Evolutionary conservation across 1,139 yeast species (phyloP), one percentile per base, ranked within the genome.

Genomic region (Saccharomycopsis hybrid): DNA sequence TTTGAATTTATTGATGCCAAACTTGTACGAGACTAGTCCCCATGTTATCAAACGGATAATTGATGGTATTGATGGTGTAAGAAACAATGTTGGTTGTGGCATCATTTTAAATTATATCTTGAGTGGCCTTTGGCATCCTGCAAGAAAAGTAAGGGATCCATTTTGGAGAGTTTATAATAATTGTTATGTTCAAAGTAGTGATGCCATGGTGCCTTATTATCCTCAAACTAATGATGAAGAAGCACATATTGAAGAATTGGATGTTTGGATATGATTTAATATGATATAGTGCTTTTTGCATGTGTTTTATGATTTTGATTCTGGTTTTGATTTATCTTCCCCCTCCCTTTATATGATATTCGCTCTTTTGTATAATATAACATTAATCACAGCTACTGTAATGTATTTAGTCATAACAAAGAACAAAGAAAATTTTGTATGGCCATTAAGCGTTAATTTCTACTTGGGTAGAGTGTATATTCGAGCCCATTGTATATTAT

Each of bases 41-140:
- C 98, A 94, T 65, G 97, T 90, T 11, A 89, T 90, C 52, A 76
- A 72, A 31, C 77, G 97, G 55, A 80, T 92, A 3, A 59, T 87
- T 48, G 97, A 89, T 52, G 86, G 92, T 52, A 70, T 92, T 31
- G 94, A 86, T 54, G 84, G 90, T 1, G 64, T 89, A 36, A 71
- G 94, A 43, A 70, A 77, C 50, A 83, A 84, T 0, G 65, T 90
- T 24, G 98, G 99, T 0, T 74, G 79, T 8, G 96, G 96, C 0
- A 60, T 80, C 1, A 73, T 84, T 52, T 65, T 85, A 71, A 82
- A 85, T 59, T 92, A 94, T 64, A 60, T 86, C 0, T 80, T 96
- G 86, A 80, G 84, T 0, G 98, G 98, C 0, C 67, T 94, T 30
- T 92, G 89, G 64, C 98, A 94, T 60, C 95, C 97, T 0, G 96